A percentile compares a stretch with the other conserved stretches of the same genome.
Conservation (phyloP, 1,284 basidiomycete species). For the Stereum hirsutum region DNA sequence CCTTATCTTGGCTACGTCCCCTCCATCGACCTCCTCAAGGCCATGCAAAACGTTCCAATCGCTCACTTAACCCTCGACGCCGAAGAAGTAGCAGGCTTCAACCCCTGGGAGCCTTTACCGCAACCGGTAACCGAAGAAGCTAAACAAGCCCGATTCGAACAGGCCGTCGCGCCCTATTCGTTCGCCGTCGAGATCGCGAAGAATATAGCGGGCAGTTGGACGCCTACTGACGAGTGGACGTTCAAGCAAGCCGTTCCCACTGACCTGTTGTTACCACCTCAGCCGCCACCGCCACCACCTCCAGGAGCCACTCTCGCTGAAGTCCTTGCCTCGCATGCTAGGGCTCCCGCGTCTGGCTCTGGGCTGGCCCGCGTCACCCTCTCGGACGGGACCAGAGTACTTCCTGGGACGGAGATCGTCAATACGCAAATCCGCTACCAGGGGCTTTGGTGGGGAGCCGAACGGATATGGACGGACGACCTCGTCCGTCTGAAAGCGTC, state of each 20-base stretch:
- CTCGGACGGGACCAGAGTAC: no score
- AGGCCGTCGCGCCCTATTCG: conserved; percentile 51
- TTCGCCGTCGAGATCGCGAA: conserved; percentile 62
- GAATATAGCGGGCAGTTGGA: conserved; percentile 49
- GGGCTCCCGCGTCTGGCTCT: no score
- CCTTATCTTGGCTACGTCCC: conserved; percentile 64
- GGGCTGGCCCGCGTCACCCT: no score
- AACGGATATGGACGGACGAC: conserved; percentile 83
- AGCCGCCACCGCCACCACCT: no score
- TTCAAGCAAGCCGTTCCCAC: no score
- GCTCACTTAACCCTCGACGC: conserved; percentile 35
- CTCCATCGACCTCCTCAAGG: conserved; percentile 35
- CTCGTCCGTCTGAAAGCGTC: conserved; percentile 69
- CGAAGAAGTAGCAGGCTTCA: conserved; percentile 33
- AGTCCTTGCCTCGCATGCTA: no score
- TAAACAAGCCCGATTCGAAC: conserved; percentile 19
- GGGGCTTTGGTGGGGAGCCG: conserved; percentile 83
- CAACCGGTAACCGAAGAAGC: conserved; percentile 3
- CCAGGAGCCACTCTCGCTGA: no score
- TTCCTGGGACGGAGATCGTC: no score
- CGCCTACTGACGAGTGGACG: conserved; percentile 63
- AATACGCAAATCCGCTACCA: conserved; percentile 62
- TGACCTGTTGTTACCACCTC: no score
- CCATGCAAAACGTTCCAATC: conserved; percentile 35
- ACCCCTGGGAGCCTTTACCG: conserved; percentile 31